These are phyloP conservation scores for Claviceps fusiformis DNA, from an alignment of 2,329 filamentous ascomycete genomes.

Conservation along the genomic window DNA sequence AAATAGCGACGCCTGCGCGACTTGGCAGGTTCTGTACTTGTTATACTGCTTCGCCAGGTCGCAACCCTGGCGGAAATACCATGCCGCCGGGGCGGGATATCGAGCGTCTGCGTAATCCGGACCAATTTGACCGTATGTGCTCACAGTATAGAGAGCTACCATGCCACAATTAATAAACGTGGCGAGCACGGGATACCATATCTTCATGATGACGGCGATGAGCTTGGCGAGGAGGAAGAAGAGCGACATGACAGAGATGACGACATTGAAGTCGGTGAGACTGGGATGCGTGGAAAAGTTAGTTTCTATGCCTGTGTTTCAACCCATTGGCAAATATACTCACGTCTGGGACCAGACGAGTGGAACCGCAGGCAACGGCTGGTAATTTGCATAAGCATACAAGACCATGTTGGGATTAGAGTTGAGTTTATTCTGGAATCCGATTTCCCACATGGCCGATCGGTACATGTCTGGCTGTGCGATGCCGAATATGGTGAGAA, in stretches of 20 bases:
- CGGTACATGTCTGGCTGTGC: constrained; percentile 61
- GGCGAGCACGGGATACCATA: constrained; percentile 55
- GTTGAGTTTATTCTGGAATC: constrained; percentile 58
- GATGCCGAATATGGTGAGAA: constrained; percentile 59
- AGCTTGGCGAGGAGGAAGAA: constrained; percentile 63
- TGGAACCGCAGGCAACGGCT: constrained; percentile 45
- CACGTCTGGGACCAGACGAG: constrained; percentile 63
- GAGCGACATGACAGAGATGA: constrained; percentile 60
- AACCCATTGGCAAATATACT: constrained; percentile 22
- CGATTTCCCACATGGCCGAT: constrained; percentile 59
- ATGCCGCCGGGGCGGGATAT: constrained; percentile 49
- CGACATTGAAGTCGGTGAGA: constrained; percentile 62
- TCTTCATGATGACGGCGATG: constrained; percentile 55
- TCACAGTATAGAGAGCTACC: constrained; percentile 48
- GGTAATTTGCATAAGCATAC: constrained; percentile 62
- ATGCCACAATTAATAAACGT: constrained; percentile 43
- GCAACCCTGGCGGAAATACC: constrained; percentile 65
- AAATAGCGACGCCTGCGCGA: constrained; percentile 56
- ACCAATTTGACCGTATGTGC: constrained; percentile 57
- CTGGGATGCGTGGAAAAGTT: constrained; percentile 24
- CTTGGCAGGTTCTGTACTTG: constrained; percentile 45
- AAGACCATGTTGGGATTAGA: constrained; percentile 56
- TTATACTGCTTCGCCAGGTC: constrained; percentile 39
- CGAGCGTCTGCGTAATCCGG: constrained; percentile 56
- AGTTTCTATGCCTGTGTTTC: background rate